Percentiles rank a stretch among this genome's conserved stretches.
Evolutionary conservation across 345 rosid species (phyloP).

Genomic region (Pugionium cornutum): DNA sequence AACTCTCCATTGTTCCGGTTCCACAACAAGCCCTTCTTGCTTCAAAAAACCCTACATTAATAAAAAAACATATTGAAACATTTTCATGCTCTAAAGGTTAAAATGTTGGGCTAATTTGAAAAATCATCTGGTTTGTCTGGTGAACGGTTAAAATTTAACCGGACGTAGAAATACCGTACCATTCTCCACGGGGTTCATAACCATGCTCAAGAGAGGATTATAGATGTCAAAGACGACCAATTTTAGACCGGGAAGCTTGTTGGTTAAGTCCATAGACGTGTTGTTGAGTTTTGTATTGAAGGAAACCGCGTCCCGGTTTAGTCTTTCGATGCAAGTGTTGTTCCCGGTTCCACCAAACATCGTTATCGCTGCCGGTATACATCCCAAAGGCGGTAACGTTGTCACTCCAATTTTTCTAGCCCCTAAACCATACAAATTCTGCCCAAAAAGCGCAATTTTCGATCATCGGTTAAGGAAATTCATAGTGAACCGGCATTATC

Average conservation of each 20-base stretch:
- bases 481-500: neutral
- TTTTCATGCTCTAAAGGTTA: neutral
- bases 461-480: neutral
- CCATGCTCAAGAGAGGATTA: constrained; percentile 64
- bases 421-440: constrained; percentile 65
- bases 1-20: constrained; percentile 72
- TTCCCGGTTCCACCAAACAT: constrained; percentile 56
- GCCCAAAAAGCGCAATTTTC: neutral
- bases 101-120: neutral
- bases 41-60: constrained; percentile 59
- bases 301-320: constrained; percentile 61
- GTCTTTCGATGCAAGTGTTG: constrained; percentile 50
- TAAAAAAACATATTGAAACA: neutral
- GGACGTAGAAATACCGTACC: constrained; percentile 44
- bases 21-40: constrained; percentile 91
- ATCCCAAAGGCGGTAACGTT: constrained; percentile 75
- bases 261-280: constrained; percentile 55
- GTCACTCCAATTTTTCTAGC: constrained; percentile 88
- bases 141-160: neutral
- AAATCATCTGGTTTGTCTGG: neutral
- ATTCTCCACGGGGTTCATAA: constrained; percentile 58
- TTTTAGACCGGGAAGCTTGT: constrained; percentile 58
- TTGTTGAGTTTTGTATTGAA: constrained; percentile 77
- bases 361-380: constrained; percentile 80
- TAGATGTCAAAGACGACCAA: constrained; percentile 78